Evolutionary conservation across 805 yeast genomes (phyloP).

Genomic region (baker's yeast (Saccharomyces cerevisiae)): DNA sequence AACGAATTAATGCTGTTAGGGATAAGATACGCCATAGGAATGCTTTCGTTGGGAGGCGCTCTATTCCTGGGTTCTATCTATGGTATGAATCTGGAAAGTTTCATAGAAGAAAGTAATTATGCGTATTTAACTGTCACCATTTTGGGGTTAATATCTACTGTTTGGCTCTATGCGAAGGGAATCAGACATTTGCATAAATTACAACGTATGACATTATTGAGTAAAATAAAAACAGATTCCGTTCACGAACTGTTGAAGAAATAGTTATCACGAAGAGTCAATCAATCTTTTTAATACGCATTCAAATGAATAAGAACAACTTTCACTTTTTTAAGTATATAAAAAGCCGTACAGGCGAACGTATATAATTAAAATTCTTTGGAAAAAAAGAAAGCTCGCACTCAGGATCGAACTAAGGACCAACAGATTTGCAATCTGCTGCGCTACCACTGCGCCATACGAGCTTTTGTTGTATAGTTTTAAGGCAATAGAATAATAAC

Average conservation of each 20-base stretch:
- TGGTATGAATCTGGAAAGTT: conserved; percentile 94
- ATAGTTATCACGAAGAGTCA: neutral
- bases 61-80: conserved; percentile 77
- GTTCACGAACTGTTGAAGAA: neutral
- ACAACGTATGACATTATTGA: conserved; percentile 66
- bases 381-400: conserved; percentile 53
- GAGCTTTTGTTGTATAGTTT: conserved; percentile 35
- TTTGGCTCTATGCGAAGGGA: conserved; percentile 44
- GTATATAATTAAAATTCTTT: no score
- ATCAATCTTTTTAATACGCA: neutral
- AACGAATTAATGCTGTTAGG: conserved; percentile 88
- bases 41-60: conserved; percentile 74
- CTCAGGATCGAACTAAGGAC: conserved; percentile 97
- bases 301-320: neutral
- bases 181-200: conserved; percentile 52
- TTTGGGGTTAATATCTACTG: conserved; percentile 36
- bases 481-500: no score
- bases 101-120: conserved; percentile 69
- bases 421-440: conserved; percentile 98
- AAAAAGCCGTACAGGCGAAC: neutral
- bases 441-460: conserved; percentile 98
- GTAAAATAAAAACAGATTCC: neutral
- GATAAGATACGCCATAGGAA: conserved; percentile 70
- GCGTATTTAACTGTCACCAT: conserved; percentile 53
- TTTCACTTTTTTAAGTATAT: no score